Conservation (phyloP, 1,284 basidiomycete species). For the Coniophora puteana region DNA sequence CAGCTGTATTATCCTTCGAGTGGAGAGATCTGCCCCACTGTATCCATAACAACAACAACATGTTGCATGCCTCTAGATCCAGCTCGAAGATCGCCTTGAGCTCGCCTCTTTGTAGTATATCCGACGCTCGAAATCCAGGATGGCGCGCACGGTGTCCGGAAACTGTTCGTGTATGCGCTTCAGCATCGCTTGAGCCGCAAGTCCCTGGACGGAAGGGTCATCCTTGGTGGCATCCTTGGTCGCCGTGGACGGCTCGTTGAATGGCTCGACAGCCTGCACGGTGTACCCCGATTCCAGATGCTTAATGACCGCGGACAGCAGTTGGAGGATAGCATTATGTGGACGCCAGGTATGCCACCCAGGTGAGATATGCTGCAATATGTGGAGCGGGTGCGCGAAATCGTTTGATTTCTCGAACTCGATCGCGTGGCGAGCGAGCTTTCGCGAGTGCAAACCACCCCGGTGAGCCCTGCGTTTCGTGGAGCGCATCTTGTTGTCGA, state of each 20-base stretch:
- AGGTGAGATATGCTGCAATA: constrained; percentile 60
- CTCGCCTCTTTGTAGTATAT: constrained; percentile 26
- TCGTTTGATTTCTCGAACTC: constrained; percentile 24
- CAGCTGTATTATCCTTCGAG: constrained; percentile 8
- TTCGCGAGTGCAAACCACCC: constrained; percentile 15
- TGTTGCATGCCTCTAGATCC: no score
- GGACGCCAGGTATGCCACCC: constrained; percentile 64
- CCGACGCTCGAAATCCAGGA: constrained; percentile 35
- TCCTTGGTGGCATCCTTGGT: constrained; percentile 11
- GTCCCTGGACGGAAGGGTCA: constrained; percentile 20
- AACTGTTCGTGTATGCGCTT: constrained; percentile 41
- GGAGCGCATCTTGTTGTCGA: constrained; percentile 29
- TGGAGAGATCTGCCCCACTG: background rate
- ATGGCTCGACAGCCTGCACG: constrained; percentile 38
- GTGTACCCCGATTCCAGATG: constrained; percentile 49
- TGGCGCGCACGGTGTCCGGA: constrained; percentile 43
- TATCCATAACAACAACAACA: constrained; percentile 1
- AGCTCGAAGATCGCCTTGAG: no score
- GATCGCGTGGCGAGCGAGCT: constrained; percentile 14
- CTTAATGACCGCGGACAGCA: constrained; percentile 42
- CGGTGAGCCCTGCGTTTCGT: constrained; percentile 21
- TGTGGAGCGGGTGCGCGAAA: constrained; percentile 53
- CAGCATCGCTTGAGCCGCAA: constrained; percentile 36
- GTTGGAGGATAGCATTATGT: constrained; percentile 45
- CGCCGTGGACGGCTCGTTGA: constrained; percentile 14